These are phyloP conservation scores for Vinca major DNA, from an alignment of 305 asterid species.

Conservation along the genomic window DNA sequence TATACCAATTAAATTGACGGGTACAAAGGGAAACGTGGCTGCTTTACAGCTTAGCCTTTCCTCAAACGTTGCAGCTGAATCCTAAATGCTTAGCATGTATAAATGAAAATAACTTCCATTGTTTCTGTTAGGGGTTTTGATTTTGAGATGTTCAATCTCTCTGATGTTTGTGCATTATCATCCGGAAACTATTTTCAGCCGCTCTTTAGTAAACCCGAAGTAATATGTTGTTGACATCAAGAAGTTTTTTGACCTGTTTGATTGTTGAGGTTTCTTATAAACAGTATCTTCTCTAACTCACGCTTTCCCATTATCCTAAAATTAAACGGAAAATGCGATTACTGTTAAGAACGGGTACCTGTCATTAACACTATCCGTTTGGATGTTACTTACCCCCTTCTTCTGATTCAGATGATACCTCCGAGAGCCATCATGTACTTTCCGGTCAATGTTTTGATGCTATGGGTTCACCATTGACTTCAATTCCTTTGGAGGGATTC, in stretches of 20 bases:
- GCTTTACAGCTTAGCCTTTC: neutral
- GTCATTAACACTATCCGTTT: neutral
- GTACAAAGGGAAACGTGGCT: neutral
- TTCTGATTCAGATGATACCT: slow-evolving; percentile 16
- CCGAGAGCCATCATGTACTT: slow-evolving; percentile 11
- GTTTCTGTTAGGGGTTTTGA: neutral
- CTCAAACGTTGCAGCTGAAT: neutral
- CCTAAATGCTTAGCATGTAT: neutral
- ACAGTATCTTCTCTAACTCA: neutral
- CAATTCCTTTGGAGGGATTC: slow-evolving; percentile 24
- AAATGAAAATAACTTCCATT: neutral
- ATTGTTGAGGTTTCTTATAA: neutral
- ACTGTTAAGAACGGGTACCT: neutral
- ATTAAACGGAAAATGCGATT: neutral
- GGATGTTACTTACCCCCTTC: neutral
- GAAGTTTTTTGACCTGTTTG: neutral
- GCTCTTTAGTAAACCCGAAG: neutral
- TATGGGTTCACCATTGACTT: slow-evolving; percentile 15
- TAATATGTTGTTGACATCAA: neutral
- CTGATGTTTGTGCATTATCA: neutral
- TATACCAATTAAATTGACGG: neutral
- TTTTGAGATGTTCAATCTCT: neutral
- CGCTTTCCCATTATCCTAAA: neutral
- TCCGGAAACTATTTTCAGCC: neutral
- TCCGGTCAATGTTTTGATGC: slow-evolving; percentile 18